Base-by-base conservation (phyloP, 768 basidiomycete species). In the Auriculariales sp. region DNA sequence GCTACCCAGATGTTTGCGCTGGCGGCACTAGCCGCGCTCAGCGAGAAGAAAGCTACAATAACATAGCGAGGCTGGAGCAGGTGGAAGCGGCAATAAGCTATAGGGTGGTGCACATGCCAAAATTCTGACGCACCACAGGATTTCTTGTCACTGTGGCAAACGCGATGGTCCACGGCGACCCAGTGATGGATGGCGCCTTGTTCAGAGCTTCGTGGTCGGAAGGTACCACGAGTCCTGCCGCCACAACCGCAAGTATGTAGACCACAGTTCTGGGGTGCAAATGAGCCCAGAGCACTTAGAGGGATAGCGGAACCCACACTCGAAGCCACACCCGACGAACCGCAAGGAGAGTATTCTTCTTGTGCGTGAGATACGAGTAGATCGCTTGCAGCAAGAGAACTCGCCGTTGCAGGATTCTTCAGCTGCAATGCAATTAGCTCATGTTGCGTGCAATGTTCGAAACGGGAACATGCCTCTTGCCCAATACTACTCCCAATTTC, bases 321-420 rank as follows among this genome's bases (percentile, higher is more conserved):
- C 48, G 30, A 14, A 49, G 14, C 48, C 48, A 49, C 11, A 49
- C 33, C n/a, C 48, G 19, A 9, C 33, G 30, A 31, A 49, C 22
- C 24, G 48, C 48, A 11, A 24, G 30, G 14, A 17, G 48, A 4
- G 35, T 49, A 27, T 49, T 49, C 46, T 47, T 7, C 31, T 9
- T 32, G 31, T 32, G 15, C 31, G 31, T 32, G 7, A 9, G 9
- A 32, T 7, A 32, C 9, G 31, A 32, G 31, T 32, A n/a, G n/a
- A n/a, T n/a, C n/a, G n/a, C 15, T 32, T 32, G 9, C 31, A 7
- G 7, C 31, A 32, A 15, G 9, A 15, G 15, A 15, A 32, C 31
- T 32, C 31, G 15, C 31, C 12, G 39, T 44, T 25, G 39, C 19
- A 25, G 39, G 39, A 5, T 44, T 25, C 3, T 44, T 12, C 2